A percentile compares a stretch with the other conserved stretches of the same genome.
phyloP scores from a whole-genome alignment of 177 flowering plant genomes.

The Vitis hybrid region DNA sequence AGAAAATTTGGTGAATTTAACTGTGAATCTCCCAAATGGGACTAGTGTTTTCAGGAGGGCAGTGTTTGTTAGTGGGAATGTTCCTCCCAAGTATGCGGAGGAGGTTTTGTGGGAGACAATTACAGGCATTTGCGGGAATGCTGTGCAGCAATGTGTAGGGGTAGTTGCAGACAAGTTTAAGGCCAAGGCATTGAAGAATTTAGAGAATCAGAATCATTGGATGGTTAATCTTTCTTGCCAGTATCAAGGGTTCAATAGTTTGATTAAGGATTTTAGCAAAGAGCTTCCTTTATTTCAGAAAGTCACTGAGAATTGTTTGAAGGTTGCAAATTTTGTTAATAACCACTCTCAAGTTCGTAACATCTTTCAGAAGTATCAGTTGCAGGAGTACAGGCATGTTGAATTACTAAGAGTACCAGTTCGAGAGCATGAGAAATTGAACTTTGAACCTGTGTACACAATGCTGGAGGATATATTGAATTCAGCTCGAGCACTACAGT shows the following conservation, averaged over 20 bases:
- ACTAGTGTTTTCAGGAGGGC: constrained; percentile 82
- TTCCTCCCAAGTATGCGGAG: constrained; percentile 52
- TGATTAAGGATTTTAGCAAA: constrained; percentile 40
- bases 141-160: constrained; percentile 62
- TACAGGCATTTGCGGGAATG: constrained; percentile 41
- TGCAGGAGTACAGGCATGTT: constrained; percentile 38
- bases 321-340: constrained; percentile 51
- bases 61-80: constrained; percentile 46
- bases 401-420: constrained; percentile 28
- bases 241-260: constrained; percentile 46
- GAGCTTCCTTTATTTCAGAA: constrained; percentile 49
- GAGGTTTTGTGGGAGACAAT: constrained; percentile 66
- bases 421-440: constrained; percentile 13
- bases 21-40: constrained; percentile 91
- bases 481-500: constrained; percentile 59
- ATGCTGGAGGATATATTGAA: constrained; percentile 68
- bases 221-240: constrained; percentile 86
- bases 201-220: constrained; percentile 79
- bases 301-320: constrained; percentile 54
- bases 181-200: constrained; percentile 65
- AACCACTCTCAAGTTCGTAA: constrained; percentile 29
- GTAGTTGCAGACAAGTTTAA: constrained; percentile 74
- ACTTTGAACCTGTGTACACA: constrained; percentile 36
- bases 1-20: constrained; percentile 64
- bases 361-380: constrained; percentile 36